Conservation (phyloP, 2,329 filamentous ascomycete genomes). For the Claviceps spartinae region DNA sequence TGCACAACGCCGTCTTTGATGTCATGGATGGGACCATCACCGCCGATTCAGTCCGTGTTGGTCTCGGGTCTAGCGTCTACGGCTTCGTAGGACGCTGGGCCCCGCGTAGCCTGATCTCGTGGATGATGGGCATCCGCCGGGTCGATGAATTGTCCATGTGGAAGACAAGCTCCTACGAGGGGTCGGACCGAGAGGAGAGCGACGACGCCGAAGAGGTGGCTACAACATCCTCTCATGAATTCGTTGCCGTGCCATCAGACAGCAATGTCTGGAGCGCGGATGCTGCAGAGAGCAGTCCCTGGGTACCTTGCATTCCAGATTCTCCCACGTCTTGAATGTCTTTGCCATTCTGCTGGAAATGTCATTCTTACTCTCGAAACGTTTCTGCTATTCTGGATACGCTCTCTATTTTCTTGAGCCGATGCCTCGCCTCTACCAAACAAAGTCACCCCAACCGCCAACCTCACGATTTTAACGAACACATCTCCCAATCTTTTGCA, state of each 20-base stretch:
- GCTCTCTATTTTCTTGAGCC: no score
- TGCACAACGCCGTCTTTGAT: constrained; percentile 85
- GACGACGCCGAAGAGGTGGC: constrained; percentile 21
- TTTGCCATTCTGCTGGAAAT: not conserved
- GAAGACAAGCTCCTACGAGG: constrained; percentile 31
- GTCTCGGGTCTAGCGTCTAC: constrained; percentile 73
- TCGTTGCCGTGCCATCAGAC: constrained; percentile 33
- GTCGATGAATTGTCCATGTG: constrained; percentile 44
- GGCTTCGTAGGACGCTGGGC: constrained; percentile 72
- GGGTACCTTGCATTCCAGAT: constrained; percentile 22
- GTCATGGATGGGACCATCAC: constrained; percentile 57
- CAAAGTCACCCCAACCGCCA: not conserved
- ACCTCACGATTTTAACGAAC: not conserved
- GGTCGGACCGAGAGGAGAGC: constrained; percentile 22
- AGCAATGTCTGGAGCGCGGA: constrained; percentile 28
- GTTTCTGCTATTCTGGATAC: no score
- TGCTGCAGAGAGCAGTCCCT: constrained; percentile 30
- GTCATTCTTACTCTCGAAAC: no score
- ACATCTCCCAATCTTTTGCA: not conserved
- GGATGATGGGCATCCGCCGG: constrained; percentile 76
- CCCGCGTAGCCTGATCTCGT: constrained; percentile 65
- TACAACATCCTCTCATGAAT: constrained; percentile 28
- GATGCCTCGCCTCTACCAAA: no score
- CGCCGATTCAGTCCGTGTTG: constrained; percentile 58
- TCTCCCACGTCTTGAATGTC: constrained; percentile 3